A percentile compares a stretch with the other conserved stretches of the same genome.
Conservation (phyloP, 306 rosid species). For the Trifolium pratense region DNA sequence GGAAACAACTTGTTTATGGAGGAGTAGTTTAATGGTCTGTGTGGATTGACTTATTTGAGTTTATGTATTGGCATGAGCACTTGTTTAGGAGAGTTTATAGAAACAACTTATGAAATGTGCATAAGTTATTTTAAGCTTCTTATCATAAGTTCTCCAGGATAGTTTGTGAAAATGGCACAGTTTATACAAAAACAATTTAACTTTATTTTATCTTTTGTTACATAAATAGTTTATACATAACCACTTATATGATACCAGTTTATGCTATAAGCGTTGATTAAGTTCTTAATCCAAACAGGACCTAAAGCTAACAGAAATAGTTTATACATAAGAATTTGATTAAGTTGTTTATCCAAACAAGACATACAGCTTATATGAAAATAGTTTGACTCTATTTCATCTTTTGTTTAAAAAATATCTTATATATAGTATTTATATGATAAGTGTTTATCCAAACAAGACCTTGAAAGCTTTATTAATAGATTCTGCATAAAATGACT, state of each 20-base stretch:
- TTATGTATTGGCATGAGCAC: neutral
- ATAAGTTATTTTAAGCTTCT: too few relatives aligned
- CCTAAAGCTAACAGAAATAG: too few relatives aligned
- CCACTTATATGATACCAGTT: neutral
- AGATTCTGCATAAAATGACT: neutral
- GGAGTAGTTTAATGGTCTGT: too few relatives aligned
- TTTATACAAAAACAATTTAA: too few relatives aligned
- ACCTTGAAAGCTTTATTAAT: constrained; percentile 17
- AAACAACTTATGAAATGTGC: too few relatives aligned
- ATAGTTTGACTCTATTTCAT: too few relatives aligned
- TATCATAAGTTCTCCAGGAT: neutral
- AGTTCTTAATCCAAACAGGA: too few relatives aligned
- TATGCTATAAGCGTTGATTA: neutral
- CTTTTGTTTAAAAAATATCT: neutral
- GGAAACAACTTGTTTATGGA: too few relatives aligned
- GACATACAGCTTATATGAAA: neutral
- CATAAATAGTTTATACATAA: too few relatives aligned
- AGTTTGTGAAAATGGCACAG: neutral
- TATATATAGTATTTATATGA: neutral
- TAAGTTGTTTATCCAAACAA: neutral
- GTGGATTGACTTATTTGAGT: too few relatives aligned
- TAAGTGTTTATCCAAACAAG: neutral
- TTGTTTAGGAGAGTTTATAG: neutral
- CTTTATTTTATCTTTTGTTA: too few relatives aligned
- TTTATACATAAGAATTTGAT: too few relatives aligned